These are phyloP conservation scores for Neurospora sp. DNA, from an alignment of 2,329 filamentous ascomycete genomes.

Conservation along the genomic window DNA sequence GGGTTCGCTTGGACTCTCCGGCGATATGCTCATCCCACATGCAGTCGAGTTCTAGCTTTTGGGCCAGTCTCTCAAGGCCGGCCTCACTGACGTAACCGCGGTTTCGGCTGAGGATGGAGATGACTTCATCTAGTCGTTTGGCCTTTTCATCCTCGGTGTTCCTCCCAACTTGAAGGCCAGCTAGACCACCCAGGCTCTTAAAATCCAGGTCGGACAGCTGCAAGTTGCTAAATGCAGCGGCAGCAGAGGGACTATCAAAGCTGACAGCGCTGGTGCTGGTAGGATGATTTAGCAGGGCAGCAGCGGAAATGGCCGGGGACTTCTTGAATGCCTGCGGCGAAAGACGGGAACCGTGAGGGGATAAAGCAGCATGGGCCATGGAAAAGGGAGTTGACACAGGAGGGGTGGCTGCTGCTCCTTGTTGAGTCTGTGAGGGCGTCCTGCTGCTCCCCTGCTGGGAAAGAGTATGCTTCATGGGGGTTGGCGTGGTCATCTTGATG, in stretches of 20 bases:
- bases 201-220: conserved; percentile 45
- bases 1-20: conserved; percentile 39
- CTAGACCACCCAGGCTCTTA: conserved; percentile 20
- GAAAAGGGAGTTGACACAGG: conserved; percentile 60
- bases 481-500: conserved; percentile 37
- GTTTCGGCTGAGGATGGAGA: conserved; percentile 35
- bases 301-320: conserved; percentile 41
- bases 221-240: conserved; percentile 48
- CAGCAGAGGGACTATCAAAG: conserved; percentile 55
- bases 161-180: conserved; percentile 25
- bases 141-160: conserved; percentile 38
- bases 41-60: conserved; percentile 54
- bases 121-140: conserved; percentile 42
- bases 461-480: conserved; percentile 36
- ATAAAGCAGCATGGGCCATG: conserved; percentile 46
- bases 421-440: conserved; percentile 36
- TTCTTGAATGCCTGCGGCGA: conserved; percentile 57
- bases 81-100: conserved; percentile 63
- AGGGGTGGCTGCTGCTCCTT: conserved; percentile 45
- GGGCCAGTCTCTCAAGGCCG: conserved; percentile 61
- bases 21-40: conserved; percentile 46
- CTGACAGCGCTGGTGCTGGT: conserved; percentile 35
- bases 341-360: conserved; percentile 45
- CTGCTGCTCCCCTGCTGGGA: conserved; percentile 37
- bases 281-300: conserved; percentile 37